A percentile compares a stretch with the other conserved stretches of the same genome.
Conservation (phyloP, 2,329 filamentous ascomycete species). For the Ambrosiella beaveri region DNA sequence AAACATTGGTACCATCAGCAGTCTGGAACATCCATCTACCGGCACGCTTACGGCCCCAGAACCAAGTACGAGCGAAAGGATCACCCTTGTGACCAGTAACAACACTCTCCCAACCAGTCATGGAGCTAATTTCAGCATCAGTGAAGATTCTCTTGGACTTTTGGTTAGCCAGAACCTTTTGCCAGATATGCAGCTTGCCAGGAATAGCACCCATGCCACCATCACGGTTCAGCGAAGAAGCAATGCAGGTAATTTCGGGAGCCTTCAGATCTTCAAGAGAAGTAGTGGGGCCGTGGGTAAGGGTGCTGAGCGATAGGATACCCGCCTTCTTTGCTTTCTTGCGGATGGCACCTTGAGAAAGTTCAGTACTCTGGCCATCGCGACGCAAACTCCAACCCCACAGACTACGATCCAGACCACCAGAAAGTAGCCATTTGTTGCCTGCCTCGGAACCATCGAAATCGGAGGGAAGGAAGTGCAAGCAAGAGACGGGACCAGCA, state of each 20-base stretch:
- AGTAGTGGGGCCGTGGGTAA: conserved; percentile 42
- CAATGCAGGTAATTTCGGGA: conserved; percentile 79
- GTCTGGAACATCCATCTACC: conserved; percentile 88
- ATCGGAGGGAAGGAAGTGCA: conserved; percentile 72
- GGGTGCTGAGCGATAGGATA: conserved; percentile 40
- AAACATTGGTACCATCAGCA: conserved; percentile 64
- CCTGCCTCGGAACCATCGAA: conserved; percentile 77
- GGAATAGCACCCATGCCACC: conserved; percentile 78
- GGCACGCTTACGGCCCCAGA: conserved; percentile 87
- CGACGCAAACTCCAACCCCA: conserved; percentile 94
- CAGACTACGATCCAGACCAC: conserved; percentile 73
- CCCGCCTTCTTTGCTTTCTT: conserved; percentile 80
- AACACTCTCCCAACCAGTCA: conserved; percentile 93
- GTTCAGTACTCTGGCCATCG: conserved; percentile 82
- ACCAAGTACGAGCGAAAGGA: conserved; percentile 80
- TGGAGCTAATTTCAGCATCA: conserved; percentile 54
- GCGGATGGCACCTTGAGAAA: conserved; percentile 78
- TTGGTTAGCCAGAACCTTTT: conserved; percentile 19
- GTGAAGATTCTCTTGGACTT: conserved; percentile 44
- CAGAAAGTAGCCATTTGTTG: conserved; percentile 89
- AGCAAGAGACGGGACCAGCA: conserved; percentile 63
- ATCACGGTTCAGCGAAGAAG: conserved; percentile 82
- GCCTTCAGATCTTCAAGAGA: conserved; percentile 66
- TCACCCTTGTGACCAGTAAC: conserved; percentile 84
- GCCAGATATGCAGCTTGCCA: conserved; percentile 67